Percentiles rank a stretch among this genome's conserved stretches.
phyloP scores from a whole-genome alignment of 139 green algal genomes.

The Astrephomene gubernaculifera region DNA sequence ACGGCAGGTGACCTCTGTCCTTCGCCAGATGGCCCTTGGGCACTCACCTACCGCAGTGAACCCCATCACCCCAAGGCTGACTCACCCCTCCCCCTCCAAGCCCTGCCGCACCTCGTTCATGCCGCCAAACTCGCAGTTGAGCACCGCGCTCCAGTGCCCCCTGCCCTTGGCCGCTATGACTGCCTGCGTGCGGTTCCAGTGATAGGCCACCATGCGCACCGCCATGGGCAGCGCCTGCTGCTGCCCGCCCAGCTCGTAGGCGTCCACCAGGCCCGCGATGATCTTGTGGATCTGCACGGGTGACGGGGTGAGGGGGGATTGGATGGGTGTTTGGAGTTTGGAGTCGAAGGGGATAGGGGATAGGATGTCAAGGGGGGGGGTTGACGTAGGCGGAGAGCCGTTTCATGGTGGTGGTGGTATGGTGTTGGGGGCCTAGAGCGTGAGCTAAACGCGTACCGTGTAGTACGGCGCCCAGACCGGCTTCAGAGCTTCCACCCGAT shows the following conservation, averaged over 20 bases:
- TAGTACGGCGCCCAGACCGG: slow-evolving; percentile 79
- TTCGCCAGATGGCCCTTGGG: too few species aligned
- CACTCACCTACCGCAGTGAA: too few species aligned
- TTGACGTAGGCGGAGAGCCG: too few species aligned
- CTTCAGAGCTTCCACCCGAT: slow-evolving; percentile 66
- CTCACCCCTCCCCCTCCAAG: background rate
- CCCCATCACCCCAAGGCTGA: too few species aligned
- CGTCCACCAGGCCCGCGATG: slow-evolving; percentile 75
- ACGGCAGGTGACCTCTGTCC: too few species aligned
- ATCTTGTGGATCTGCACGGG: slow-evolving; percentile 80
- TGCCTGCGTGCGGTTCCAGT: slow-evolving; percentile 35
- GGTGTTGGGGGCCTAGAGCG: too few species aligned
- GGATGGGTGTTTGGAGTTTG: too few species aligned
- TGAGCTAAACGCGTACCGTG: slow-evolving; percentile 33
- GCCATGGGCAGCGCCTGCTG: slow-evolving; percentile 57
- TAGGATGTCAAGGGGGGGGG: too few species aligned
- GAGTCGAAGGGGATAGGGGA: too few species aligned
- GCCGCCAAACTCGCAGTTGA: slow-evolving; percentile 40
- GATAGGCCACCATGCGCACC: slow-evolving; percentile 24
- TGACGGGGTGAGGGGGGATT: background rate
- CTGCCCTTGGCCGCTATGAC: background rate
- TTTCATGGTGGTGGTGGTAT: too few species aligned
- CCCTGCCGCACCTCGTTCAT: slow-evolving; percentile 33
- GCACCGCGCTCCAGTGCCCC: slow-evolving; percentile 26
- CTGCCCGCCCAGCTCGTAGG: slow-evolving; percentile 56